A percentile compares a stretch with the other conserved stretches of the same genome.
Conservation (phyloP, 352 stramenopile species). For the Pythium aphanidermatum region DNA sequence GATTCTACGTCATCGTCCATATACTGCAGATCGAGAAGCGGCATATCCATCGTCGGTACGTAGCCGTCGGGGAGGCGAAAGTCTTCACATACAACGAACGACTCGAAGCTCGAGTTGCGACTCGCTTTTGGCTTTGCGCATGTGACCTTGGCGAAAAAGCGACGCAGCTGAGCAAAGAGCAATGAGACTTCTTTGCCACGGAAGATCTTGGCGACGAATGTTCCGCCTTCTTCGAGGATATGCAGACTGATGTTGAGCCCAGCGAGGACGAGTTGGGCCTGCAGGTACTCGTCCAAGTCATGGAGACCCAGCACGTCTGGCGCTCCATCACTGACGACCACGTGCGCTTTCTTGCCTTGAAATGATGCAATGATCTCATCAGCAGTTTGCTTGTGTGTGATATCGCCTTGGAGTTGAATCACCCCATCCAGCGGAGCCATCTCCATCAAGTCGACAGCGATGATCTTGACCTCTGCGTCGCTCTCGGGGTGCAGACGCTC, state of each 20-base stretch:
- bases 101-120: constrained; percentile 82
- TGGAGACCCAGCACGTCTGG: constrained; percentile 93
- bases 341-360: constrained; percentile 84
- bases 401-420: constrained; percentile 73
- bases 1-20: constrained; percentile 35
- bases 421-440: constrained; percentile 95
- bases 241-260: constrained; percentile 78
- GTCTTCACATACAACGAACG: constrained; percentile 71
- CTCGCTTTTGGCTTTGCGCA: constrained; percentile 83
- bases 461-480: constrained; percentile 30
- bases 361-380: constrained; percentile 70
- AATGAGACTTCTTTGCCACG: constrained; percentile 74
- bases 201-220: constrained; percentile 85
- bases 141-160: constrained; percentile 65
- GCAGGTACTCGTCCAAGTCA: constrained; percentile 78
- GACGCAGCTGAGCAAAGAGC: constrained; percentile 60
- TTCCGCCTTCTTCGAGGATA: constrained; percentile 59
- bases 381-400: constrained; percentile 70
- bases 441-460: constrained; percentile 87
- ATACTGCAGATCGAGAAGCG: constrained; percentile 67
- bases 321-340: constrained; percentile 98
- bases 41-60: constrained; percentile 56
- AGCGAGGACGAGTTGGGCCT: constrained; percentile 72
- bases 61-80: constrained; percentile 49
- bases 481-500: constrained; percentile 46